A percentile compares a stretch with the other conserved stretches of the same genome.
Evolutionary conservation across 345 rosid species (phyloP).

Genomic region (Tarenaya hassleriana): DNA sequence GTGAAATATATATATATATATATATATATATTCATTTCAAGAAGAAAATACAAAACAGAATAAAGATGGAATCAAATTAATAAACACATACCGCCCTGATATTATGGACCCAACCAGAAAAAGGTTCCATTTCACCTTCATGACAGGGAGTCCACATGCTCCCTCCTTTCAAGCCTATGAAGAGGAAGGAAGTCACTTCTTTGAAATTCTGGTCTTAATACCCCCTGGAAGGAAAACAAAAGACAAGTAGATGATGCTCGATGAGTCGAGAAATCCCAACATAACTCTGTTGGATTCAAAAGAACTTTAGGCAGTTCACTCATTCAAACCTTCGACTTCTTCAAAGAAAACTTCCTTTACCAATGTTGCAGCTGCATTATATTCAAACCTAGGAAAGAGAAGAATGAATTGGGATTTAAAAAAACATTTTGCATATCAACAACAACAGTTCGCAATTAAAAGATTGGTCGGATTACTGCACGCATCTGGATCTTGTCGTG

Average conservation of each 20-base stretch:
- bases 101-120: slow-evolving; percentile 15
- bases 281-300: slow-evolving; percentile 1
- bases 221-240: slow-evolving; percentile 69
- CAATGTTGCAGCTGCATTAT: slow-evolving; percentile 66
- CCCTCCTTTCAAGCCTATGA: slow-evolving; percentile 19
- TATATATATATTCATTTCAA: background rate
- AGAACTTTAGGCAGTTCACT: background rate
- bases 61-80: background rate
- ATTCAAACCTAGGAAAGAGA: slow-evolving; percentile 58
- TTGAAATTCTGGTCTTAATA: slow-evolving; percentile 59
- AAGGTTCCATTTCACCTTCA: slow-evolving; percentile 28
- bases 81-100: slow-evolving; percentile 20
- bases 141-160: slow-evolving; percentile 13
- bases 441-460: background rate
- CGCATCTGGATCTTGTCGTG: background rate
- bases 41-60: slow-evolving; percentile 9
- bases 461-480: background rate
- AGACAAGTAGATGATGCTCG: slow-evolving; percentile 3
- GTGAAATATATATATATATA: slow-evolving; percentile 7
- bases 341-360: slow-evolving; percentile 78
- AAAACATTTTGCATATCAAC: background rate
- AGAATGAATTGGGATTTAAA: slow-evolving; percentile 1
- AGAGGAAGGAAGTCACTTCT: slow-evolving; percentile 36
- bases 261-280: slow-evolving; percentile 22
- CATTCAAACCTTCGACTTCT: slow-evolving; percentile 61